Base-by-base conservation (phyloP, 1,139 yeast genomes). In the Sugiyamaella xylanicola region DNA sequence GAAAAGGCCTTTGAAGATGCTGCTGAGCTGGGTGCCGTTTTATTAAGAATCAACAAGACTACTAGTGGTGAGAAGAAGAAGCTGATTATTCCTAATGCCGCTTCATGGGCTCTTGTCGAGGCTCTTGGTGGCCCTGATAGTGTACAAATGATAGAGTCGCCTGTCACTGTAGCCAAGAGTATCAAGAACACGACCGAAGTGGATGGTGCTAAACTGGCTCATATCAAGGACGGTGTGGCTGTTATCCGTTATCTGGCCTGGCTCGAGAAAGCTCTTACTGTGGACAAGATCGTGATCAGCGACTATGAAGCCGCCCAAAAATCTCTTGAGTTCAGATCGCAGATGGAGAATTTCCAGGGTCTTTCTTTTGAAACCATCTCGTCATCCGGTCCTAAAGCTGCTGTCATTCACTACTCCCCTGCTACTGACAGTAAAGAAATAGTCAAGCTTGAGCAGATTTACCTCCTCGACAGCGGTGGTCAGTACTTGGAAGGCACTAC, bases 401-500 rank as follows among this genome's bases (percentile, higher is more conserved):
- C 99, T 0, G 78, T 93, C 11, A 90, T 95, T 61, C 99, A 95
- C 71, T 95, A 95, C 71, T 76, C 87, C 17, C 99, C 96, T n/a
- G 76, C 78, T 2, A 68, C 65, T 47, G 86, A 80, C 32, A 75
- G 80, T 32, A 84, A 88, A 58, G 74, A 87, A 2, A 77, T 83
- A 64, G 86, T 95, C 56, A 85, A 89, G 64, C 91, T 92, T 16
- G 74, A 81, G 50, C 86, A 89, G 67, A 81, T 91, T 25, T 93
- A 92, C 69, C 77, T 95, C 59, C 83, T 90, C 67, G 99, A 95
- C 71, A 85, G 97, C 2, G 99, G 99, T 4, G 86, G 96, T 1
- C 99, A 95, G 69, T 95, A 87, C 68, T 74, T 85, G 51, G 97
- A 92, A 61, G 99, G 99, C 36, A 93, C 99, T 1, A 93, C 99